A percentile compares a stretch with the other conserved stretches of the same genome.
phyloP scores from a whole-genome alignment of 2,329 filamentous ascomycete genomes.

The Neurospora crassa region DNA sequence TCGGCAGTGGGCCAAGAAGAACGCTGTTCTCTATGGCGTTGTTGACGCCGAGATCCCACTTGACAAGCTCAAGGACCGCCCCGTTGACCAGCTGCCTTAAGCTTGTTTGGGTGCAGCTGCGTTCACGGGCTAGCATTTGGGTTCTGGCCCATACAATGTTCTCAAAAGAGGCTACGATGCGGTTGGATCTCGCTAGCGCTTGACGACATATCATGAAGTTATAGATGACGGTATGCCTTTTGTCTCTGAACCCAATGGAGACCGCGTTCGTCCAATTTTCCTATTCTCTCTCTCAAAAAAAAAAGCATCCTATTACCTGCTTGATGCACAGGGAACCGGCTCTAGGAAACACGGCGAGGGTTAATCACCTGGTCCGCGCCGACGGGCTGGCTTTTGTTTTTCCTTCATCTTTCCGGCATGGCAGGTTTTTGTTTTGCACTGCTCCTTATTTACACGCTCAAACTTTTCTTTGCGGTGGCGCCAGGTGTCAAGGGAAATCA shows the following conservation, averaged over 20 bases:
- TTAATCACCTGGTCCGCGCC: neutral
- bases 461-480: neutral
- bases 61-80: slow-evolving; percentile 31
- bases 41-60: slow-evolving; percentile 38
- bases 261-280: slow-evolving; percentile 6
- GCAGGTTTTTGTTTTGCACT: neutral
- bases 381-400: neutral
- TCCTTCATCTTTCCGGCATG: neutral
- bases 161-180: slow-evolving; percentile 17
- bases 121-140: neutral
- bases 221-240: slow-evolving; percentile 12
- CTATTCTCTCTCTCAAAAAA: slow-evolving; percentile 9
- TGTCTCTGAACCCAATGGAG: slow-evolving; percentile 8
- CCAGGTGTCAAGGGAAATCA: neutral
- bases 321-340: neutral
- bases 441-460: neutral
- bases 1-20: slow-evolving; percentile 87
- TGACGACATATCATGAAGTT: slow-evolving; percentile 14
- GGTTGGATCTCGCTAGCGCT: slow-evolving; percentile 16
- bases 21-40: slow-evolving; percentile 48
- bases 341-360: neutral
- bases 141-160: slow-evolving; percentile 1
- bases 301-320: neutral
- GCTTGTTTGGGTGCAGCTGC: neutral
- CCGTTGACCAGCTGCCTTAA: neutral